Percentiles rank a stretch among this genome's conserved stretches.
phyloP scores from a whole-genome alignment of 1,284 basidiomycete species.

The Apiotrichum akiyoshidainum region DNA sequence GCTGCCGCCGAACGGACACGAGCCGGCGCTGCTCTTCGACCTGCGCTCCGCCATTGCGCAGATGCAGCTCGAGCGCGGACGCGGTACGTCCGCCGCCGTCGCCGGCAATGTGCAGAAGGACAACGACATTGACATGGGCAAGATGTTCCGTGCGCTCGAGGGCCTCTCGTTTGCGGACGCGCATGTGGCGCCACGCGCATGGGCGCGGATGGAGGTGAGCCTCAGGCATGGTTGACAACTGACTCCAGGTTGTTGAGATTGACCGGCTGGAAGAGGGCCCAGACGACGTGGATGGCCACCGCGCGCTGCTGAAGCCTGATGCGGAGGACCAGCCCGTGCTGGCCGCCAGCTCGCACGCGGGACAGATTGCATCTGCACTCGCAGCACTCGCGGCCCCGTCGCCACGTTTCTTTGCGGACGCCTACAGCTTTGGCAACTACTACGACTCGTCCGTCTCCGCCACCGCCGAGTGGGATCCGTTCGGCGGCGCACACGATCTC shows the following conservation, averaged over 20 bases:
- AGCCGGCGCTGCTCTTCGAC: constrained; percentile 55
- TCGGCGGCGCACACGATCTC: constrained; percentile 20
- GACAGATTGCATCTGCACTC: constrained; percentile 38
- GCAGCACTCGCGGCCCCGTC: constrained; percentile 17
- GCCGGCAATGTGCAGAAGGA: too few relatives aligned
- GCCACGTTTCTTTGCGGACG: too few relatives aligned
- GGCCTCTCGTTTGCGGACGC: constrained; percentile 56
- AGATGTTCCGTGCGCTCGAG: constrained; percentile 24
- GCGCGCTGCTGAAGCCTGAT: constrained; percentile 53
- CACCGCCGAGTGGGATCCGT: too few relatives aligned
- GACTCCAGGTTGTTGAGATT: constrained; percentile 46
- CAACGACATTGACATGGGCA: not conserved
- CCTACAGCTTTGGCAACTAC: too few relatives aligned
- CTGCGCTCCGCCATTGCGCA: constrained; percentile 60
- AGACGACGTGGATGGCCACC: constrained; percentile 63
- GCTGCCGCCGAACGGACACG: constrained; percentile 50
- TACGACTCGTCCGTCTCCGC: too few relatives aligned
- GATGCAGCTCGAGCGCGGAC: constrained; percentile 56
- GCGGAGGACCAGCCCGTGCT: constrained; percentile 26
- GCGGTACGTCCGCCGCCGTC: not conserved
- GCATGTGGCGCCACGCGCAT: constrained; percentile 51
- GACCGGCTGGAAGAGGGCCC: constrained; percentile 47
- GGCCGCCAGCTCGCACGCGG: constrained; percentile 19
- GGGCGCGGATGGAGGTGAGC: constrained; percentile 55
- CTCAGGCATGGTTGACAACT: not conserved